Conservation (phyloP, 1,284 basidiomycete genomes). For the Irpex sp. region DNA sequence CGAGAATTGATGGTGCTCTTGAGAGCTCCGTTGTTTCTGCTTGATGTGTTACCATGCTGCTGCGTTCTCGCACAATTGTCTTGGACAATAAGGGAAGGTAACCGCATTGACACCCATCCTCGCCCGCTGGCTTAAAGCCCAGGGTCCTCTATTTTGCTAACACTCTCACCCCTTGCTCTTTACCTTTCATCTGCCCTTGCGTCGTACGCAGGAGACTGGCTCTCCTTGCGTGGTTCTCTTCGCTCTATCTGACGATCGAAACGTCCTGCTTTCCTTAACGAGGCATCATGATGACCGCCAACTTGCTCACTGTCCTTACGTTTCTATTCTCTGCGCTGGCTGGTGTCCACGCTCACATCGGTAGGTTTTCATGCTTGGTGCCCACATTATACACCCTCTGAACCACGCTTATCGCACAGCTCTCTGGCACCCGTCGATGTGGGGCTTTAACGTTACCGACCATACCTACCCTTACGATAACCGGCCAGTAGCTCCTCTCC, state of each 20-base stretch:
- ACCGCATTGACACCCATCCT: neutral
- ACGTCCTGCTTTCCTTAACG: neutral
- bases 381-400: neutral
- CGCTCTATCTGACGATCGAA: neutral
- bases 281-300: neutral
- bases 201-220: neutral
- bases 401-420: slow-evolving; percentile 15
- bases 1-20: neutral
- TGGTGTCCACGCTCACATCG: neutral
- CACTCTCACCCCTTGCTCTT: neutral
- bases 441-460: slow-evolving; percentile 54
- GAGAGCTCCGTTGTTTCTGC: neutral
- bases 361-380: neutral
- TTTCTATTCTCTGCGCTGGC: neutral
- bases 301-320: neutral
- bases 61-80: neutral
- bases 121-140: neutral
- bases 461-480: slow-evolving; percentile 44
- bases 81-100: neutral
- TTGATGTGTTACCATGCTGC: neutral
- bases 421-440: slow-evolving; percentile 34
- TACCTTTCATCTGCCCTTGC: neutral
- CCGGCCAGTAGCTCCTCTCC: slow-evolving; percentile 28
- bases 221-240: neutral
- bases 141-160: neutral